Percentiles rank a stretch among this genome's conserved stretches.
These are phyloP conservation scores for Athelia sp. DNA, from an alignment of 1,284 basidiomycete species.

Conservation along the genomic window DNA sequence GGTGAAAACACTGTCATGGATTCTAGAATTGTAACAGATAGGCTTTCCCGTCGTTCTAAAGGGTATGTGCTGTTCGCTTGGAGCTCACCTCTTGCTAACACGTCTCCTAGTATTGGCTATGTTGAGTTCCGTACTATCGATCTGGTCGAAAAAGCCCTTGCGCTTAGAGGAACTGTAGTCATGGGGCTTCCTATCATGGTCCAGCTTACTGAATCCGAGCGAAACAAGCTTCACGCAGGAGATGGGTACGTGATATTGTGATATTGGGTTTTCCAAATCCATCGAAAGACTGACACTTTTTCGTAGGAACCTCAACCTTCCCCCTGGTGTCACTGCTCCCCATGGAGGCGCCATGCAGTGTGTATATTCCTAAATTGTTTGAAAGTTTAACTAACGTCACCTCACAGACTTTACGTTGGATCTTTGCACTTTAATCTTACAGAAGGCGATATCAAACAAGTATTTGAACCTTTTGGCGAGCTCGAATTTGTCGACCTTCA, in stretches of 20 bases:
- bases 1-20: conserved; percentile 92
- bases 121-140: conserved; percentile 93
- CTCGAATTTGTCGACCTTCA: conserved; percentile 98
- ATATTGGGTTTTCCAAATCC: conserved; percentile 7
- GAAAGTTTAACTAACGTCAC: conserved; percentile 9
- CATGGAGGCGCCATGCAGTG: conserved; percentile 77
- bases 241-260: conserved; percentile 54
- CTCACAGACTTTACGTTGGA: conserved; percentile 85
- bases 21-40: conserved; percentile 92
- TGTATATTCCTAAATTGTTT: conserved; percentile 23
- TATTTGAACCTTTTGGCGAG: conserved; percentile 97
- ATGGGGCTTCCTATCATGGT: conserved; percentile 98
- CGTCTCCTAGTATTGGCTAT: conserved; percentile 74
- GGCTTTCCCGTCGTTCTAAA: conserved; percentile 89
- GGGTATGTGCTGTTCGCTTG: conserved; percentile 50
- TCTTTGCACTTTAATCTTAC: conserved; percentile 95
- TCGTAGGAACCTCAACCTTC: conserved; percentile 67
- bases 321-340: conserved; percentile 68
- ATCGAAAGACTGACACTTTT: background rate
- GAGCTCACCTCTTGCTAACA: conserved; percentile 7
- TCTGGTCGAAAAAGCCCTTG: conserved; percentile 86
- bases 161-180: conserved; percentile 88
- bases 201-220: conserved; percentile 93
- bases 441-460: conserved; percentile 94
- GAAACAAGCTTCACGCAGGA: conserved; percentile 84